phyloP scores from a whole-genome alignment of 2,329 filamentous ascomycete species.

The Fusarium sp. region DNA sequence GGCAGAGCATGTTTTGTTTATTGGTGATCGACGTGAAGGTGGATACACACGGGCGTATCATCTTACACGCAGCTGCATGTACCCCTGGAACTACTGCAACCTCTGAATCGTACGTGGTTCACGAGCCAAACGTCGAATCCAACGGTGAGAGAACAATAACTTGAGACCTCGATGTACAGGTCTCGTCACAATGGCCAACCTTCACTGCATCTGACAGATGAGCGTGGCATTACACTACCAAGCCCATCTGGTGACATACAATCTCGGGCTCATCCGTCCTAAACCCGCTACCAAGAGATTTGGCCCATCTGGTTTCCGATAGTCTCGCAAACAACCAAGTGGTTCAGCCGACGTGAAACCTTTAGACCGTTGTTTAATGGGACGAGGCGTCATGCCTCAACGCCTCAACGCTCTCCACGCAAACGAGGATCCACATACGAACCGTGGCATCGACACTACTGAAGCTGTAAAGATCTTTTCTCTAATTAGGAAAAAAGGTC shows the following conservation, averaged over 20 bases:
- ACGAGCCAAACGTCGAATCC: neutral
- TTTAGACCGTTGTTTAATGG: neutral
- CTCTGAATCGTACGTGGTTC: neutral
- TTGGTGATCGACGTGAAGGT: slow-evolving; percentile 11
- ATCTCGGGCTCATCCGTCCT: neutral
- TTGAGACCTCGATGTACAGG: neutral
- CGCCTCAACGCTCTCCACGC: slow-evolving; percentile 21
- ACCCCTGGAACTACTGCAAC: neutral
- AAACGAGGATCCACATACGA: neutral
- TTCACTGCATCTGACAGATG: neutral
- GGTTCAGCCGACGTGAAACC: slow-evolving; percentile 2
- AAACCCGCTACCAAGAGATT: slow-evolving; percentile 9
- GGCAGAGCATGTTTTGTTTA: neutral
- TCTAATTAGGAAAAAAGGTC: neutral
- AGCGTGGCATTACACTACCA: neutral
- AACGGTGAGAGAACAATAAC: neutral
- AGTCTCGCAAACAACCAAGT: neutral
- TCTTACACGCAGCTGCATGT: slow-evolving; percentile 22
- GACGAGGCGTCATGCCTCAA: slow-evolving; percentile 17
- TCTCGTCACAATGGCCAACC: neutral
- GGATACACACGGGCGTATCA: slow-evolving; percentile 15
- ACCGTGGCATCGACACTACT: neutral
- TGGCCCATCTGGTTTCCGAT: neutral
- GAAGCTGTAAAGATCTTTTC: neutral
- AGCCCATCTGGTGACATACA: neutral